phyloP scores from a whole-genome alignment of 257 asterid genomes.

The Verbena officinalis region DNA sequence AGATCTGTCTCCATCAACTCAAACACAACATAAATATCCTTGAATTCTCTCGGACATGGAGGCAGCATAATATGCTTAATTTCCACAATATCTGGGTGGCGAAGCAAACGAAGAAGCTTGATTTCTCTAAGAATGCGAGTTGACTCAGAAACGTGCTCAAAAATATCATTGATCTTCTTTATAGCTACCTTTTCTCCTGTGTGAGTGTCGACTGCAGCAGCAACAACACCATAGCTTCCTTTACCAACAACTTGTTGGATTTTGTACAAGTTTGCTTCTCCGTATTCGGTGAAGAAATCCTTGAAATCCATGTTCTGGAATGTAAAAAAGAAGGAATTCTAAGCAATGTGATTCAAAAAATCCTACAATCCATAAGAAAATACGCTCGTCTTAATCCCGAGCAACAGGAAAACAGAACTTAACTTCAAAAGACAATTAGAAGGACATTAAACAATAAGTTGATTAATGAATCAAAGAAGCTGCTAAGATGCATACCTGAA shows the following conservation, averaged over 20 bases:
- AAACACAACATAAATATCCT: conserved; percentile 74
- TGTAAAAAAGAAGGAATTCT: conserved; percentile 7
- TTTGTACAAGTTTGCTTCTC: conserved; percentile 67
- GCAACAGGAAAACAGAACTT: background rate
- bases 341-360: too few species aligned
- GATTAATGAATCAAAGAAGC: background rate
- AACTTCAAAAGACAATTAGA: background rate
- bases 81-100: conserved; percentile 75
- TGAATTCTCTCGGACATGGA: conserved; percentile 76
- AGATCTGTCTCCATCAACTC: conserved; percentile 90
- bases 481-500: conserved; percentile 7
- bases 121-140: conserved; percentile 80
- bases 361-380: too few species aligned
- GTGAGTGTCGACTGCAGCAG: conserved; percentile 77
- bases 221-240: conserved; percentile 86
- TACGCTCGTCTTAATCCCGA: too few species aligned
- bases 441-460: background rate
- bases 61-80: conserved; percentile 81
- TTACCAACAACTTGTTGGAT: conserved; percentile 82
- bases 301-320: conserved; percentile 54
- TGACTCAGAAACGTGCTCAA: conserved; percentile 82
- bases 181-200: conserved; percentile 83
- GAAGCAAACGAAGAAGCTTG: conserved; percentile 71
- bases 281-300: conserved; percentile 81
- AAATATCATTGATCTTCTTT: conserved; percentile 66